Evolutionary conservation across 352 stramenopile genomes (phyloP).

Genomic region (Globisporangium barbulae): DNA sequence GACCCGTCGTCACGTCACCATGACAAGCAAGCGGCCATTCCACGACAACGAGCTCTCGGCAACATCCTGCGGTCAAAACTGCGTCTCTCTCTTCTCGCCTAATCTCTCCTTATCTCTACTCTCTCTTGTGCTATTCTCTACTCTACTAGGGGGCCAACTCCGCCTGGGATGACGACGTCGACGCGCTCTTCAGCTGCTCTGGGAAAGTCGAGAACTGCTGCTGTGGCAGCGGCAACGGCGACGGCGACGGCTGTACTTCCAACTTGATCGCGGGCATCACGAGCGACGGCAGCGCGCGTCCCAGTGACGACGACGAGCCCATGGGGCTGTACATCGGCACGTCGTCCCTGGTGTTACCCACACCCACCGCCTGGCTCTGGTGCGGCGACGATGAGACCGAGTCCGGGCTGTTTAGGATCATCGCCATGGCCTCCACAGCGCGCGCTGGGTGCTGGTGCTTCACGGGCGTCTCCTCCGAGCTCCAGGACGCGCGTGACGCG

Average conservation of each 20-base stretch:
- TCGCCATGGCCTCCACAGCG: constrained; percentile 57
- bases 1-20: constrained; percentile 9
- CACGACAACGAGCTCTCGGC: background rate
- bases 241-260: background rate
- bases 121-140: constrained; percentile 1
- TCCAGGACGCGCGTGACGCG: constrained; percentile 27
- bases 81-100: background rate
- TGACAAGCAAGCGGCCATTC: constrained; percentile 6
- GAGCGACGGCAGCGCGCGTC: constrained; percentile 23
- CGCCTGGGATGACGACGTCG: background rate
- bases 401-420: constrained; percentile 69
- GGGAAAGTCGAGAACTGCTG: background rate
- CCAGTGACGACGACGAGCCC: constrained; percentile 16
- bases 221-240: too few species aligned
- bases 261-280: constrained; percentile 10
- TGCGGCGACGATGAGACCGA: constrained; percentile 9
- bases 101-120: background rate
- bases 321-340: constrained; percentile 21
- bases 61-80: constrained; percentile 1
- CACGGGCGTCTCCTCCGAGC: constrained; percentile 24
- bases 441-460: constrained; percentile 4
- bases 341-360: background rate
- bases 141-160: background rate
- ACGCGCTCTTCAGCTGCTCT: background rate
- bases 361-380: background rate